Conservation (phyloP, 495 filamentous ascomycete species). For the Aspergillus saccharolyticus region DNA sequence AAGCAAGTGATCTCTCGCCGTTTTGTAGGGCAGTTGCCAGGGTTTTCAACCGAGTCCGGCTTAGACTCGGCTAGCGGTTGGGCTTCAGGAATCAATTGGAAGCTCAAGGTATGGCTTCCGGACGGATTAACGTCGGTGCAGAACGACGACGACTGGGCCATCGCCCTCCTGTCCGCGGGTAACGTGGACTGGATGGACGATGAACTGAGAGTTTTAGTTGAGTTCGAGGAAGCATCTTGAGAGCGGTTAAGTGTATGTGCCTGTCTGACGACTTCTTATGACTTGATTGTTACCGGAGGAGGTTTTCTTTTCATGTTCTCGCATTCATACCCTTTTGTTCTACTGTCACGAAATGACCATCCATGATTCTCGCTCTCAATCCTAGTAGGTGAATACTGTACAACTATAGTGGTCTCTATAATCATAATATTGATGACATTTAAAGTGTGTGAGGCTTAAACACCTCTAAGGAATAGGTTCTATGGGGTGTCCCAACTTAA, state of each 20-base stretch:
- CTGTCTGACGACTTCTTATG: background rate
- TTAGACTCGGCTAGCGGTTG: conserved; percentile 13
- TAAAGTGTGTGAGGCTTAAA: background rate
- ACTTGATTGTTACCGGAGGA: background rate
- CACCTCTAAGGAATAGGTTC: background rate
- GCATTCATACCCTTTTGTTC: background rate
- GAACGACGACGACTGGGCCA: conserved; percentile 42
- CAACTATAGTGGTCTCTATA: background rate
- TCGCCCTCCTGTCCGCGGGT: conserved; percentile 37
- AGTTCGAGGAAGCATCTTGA: conserved; percentile 20
- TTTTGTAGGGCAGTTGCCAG: conserved; percentile 31
- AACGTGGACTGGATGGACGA: conserved; percentile 52
- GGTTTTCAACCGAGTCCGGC: conserved; percentile 15
- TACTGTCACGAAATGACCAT: background rate
- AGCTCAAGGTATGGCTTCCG: conserved; percentile 37
- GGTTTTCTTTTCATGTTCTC: background rate
- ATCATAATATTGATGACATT: background rate
- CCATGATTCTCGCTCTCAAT: background rate
- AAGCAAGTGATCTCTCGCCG: conserved; percentile 31
- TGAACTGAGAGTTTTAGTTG: conserved; percentile 42
- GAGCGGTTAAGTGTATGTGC: background rate
- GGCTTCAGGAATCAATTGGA: conserved; percentile 26
- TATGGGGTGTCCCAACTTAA: background rate
- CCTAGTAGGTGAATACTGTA: background rate
- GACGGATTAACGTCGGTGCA: conserved; percentile 35